Evolutionary conservation across 2,329 filamentous ascomycete genomes (phyloP), one percentile per base, ranked within the genome.

Genomic region (Gnomoniopsis smithogilvyi): DNA sequence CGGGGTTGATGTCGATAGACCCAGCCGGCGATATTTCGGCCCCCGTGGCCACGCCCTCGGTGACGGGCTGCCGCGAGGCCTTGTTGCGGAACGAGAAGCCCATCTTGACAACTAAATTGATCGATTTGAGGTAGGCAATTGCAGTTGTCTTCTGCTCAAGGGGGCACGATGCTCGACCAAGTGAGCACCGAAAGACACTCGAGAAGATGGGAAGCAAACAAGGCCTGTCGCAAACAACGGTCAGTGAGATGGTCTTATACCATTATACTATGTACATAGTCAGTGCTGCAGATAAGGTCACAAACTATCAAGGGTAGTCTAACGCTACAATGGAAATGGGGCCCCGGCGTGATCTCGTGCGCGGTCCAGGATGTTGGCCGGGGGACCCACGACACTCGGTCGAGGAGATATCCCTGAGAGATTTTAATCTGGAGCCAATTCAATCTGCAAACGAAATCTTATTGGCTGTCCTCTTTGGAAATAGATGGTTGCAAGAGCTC

Each of bases 1-100:
- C 55, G 10, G 59, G 46, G n/a, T 56, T 56, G 49, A 50, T 57
- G 17, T 49, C 43, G 26, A 45, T 41, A n/a, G 52, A 38, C n/a
- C 22, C 33, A 19, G 15, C 53, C 7, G 51, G 36, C 6, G 56
- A 54, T 11, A 22, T 33, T 26, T 60, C 58, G 6, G 24, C 33
- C 14, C 54, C 58, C 15, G 49, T 57, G 22, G 49, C 26, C 33
- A 22, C 48, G 49, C 43, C 58, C 14, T 60, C 54, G 43, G 48
- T 49, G 36, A 52, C 41, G 22, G 43, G 54, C 6, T n/a, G 43
- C 19, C 45, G 21, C 43, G 58, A 56, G 54, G 49, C 46, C 58
- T 57, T 57, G 19, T 49, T 45, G 36, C 58, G 58, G 26, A 56
- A 57, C 7, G 58, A 60, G 54, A 60, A 57, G 10, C 58, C 34